Evolutionary conservation across 371 early-diverging fungal species (phyloP), one percentile per base, ranked within the genome.

Genomic region (Lichtheimia hyalospora): DNA sequence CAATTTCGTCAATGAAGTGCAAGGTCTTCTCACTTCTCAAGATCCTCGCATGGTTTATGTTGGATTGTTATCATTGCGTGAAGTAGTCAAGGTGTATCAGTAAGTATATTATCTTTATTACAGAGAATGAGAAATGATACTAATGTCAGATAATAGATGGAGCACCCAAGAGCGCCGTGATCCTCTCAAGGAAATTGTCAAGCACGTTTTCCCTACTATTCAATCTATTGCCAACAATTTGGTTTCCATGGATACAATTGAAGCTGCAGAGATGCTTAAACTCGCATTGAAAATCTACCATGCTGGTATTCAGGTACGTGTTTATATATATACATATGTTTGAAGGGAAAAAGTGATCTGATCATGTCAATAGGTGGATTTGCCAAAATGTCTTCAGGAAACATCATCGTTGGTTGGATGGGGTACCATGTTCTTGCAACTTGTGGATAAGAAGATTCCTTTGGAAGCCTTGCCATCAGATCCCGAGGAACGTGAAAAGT

Each of bases 241-340:
- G 3, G 60, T 89, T 6, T 67, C 60, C 3, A 63, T 74, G 39
- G 84, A 87, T 53, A 88, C 77, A 24, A 54, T 78, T 0, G 92
- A 92, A 70, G 94, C 94, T n/a, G 90, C 85, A 24, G 84, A 86
- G 54, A 88, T 96, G 87, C 71, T 92, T 39, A 91, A 92, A 61
- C 67, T 89, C 18, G 79, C 90, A 21, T 69, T 93, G 59, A 95
- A 95, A 72, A 88, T 84, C 39, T 95, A 94, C 70, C 77, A 78
- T 63, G 66, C 84, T 40, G 79, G 89, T 57, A 92, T 90, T 61
- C 87, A 89, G 58, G 75, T 82, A 66, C 57, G 57, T 14, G 6
- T 39, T 10, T 28, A 20, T 20, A 1, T 5, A 34, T 8, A 34
- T 46, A 5, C 46, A 46, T n/a, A n/a, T n/a, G n/a, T n/a, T 46